These are phyloP conservation scores for Forsythia suspensa DNA, from an alignment of 257 asterid species.

Conservation along the genomic window DNA sequence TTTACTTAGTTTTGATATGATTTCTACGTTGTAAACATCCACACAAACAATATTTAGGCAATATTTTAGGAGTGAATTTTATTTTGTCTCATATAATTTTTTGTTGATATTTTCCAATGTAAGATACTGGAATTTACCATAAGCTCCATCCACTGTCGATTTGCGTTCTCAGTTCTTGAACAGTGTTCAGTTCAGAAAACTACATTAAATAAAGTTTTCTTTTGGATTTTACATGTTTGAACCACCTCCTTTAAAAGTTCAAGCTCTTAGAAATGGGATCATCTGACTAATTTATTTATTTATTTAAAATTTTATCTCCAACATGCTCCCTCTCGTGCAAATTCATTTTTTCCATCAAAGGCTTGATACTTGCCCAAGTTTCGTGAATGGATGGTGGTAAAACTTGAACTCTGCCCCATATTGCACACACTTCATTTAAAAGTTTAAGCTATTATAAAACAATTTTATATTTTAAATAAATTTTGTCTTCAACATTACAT, in stretches of 20 bases:
- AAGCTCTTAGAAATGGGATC: too few species aligned
- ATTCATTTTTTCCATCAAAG: too few species aligned
- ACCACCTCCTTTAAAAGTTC: not conserved
- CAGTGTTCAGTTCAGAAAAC: not conserved
- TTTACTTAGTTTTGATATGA: not conserved
- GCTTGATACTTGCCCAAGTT: too few species aligned
- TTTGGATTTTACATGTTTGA: not conserved
- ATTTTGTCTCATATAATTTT: not conserved
- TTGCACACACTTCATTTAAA: too few species aligned
- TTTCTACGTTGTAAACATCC: not conserved
- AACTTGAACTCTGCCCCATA: too few species aligned
- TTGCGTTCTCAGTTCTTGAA: not conserved
- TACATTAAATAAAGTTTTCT: not conserved
- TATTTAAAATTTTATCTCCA: too few species aligned
- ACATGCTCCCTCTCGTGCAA: too few species aligned
- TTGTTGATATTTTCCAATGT: not conserved
- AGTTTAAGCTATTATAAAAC: too few species aligned
- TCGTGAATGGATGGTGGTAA: too few species aligned
- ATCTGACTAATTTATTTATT: too few species aligned
- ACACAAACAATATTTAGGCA: not conserved
- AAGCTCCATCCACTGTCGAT: not conserved
- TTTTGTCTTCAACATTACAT: too few species aligned
- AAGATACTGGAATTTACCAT: not conserved
- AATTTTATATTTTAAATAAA: too few species aligned
- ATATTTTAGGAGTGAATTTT: not conserved